Percentiles rank a stretch among this genome's conserved stretches.
These are phyloP conservation scores for Verticillium zaregamsianum DNA, from an alignment of 2,329 filamentous ascomycete genomes.

Conservation along the genomic window DNA sequence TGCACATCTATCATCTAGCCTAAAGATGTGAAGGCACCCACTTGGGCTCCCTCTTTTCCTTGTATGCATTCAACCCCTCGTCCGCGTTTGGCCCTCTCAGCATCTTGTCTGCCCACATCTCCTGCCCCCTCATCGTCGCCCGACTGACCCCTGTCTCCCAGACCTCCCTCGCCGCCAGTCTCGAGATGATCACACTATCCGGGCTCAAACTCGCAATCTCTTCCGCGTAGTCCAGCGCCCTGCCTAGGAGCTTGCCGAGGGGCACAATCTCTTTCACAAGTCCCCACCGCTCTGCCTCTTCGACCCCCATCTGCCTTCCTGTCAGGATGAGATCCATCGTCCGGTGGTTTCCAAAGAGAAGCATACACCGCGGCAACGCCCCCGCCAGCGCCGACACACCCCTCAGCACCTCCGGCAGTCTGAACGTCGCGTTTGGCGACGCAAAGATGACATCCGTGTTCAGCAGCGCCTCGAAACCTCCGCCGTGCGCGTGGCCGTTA, in stretches of 20 bases:
- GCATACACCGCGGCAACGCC: slow-evolving; percentile 44
- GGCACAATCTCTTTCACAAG: slow-evolving; percentile 23
- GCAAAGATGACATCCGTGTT: slow-evolving; percentile 56
- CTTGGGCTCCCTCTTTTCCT: slow-evolving; percentile 24
- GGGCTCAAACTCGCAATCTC: slow-evolving; percentile 26
- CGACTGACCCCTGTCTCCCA: slow-evolving; percentile 29
- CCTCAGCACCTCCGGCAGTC: slow-evolving; percentile 53
- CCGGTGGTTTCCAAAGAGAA: slow-evolving; percentile 26
- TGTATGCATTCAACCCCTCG: slow-evolving; percentile 22
- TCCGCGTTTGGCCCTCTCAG: slow-evolving; percentile 22
- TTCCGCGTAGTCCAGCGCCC: slow-evolving; percentile 22
- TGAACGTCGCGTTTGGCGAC: slow-evolving; percentile 45
- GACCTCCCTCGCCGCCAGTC: slow-evolving; percentile 24
- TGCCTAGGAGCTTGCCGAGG: slow-evolving; percentile 21
- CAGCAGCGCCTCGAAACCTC: slow-evolving; percentile 25
- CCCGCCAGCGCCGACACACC: slow-evolving; percentile 56
- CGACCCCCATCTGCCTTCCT: slow-evolving; percentile 16
- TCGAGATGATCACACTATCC: slow-evolving; percentile 27
- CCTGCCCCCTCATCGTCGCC: slow-evolving; percentile 27
- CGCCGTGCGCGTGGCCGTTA: slow-evolving; percentile 26
- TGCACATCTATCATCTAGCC: not conserved
- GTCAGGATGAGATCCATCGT: slow-evolving; percentile 28
- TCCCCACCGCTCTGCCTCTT: slow-evolving; percentile 25
- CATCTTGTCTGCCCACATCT: slow-evolving; percentile 24
- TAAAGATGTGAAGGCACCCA: slow-evolving; percentile 23